Conservation (phyloP, 768 basidiomycete species). For the Chalciporus piperatus region DNA sequence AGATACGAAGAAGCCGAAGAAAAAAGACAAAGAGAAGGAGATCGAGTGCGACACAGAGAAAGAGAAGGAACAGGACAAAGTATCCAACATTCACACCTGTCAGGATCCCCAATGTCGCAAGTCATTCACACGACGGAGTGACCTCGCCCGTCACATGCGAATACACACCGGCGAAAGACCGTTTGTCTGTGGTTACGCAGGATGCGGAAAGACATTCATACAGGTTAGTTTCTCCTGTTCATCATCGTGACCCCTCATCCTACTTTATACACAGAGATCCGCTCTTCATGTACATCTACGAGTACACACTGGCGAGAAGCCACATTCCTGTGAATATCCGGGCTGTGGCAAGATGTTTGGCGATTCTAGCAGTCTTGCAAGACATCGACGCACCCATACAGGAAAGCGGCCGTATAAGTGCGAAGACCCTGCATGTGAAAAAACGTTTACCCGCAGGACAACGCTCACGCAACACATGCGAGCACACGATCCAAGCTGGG, state of each 20-base stretch:
- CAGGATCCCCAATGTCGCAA: conserved; percentile 74
- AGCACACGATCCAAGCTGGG: conserved; percentile 82
- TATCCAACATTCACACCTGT: conserved; percentile 57
- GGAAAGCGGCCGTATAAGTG: conserved; percentile 87
- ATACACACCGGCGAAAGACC: conserved; percentile 92
- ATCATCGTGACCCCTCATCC: conserved; percentile 4
- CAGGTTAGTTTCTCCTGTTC: conserved; percentile 51
- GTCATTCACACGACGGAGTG: conserved; percentile 79
- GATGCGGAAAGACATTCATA: conserved; percentile 89
- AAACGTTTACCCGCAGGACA: conserved; percentile 84
- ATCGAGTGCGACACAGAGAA: conserved; percentile 27
- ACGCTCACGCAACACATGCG: conserved; percentile 86
- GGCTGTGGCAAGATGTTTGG: conserved; percentile 86
- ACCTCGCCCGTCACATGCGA: conserved; percentile 79
- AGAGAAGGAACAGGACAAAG: conserved; percentile 40
- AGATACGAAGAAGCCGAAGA: conserved; percentile 27
- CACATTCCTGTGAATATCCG: conserved; percentile 87
- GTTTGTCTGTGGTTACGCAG: conserved; percentile 65
- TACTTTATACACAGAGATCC: conserved; percentile 57
- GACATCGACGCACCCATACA: conserved; percentile 87
- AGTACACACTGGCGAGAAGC: conserved; percentile 92
- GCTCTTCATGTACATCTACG: conserved; percentile 86
- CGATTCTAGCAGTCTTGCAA: conserved; percentile 87
- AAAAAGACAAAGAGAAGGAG: conserved; percentile 29
- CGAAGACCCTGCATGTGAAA: conserved; percentile 77